These are phyloP conservation scores for Xerocomellus chrysenteron DNA, from an alignment of 768 basidiomycete species.

Conservation along the genomic window DNA sequence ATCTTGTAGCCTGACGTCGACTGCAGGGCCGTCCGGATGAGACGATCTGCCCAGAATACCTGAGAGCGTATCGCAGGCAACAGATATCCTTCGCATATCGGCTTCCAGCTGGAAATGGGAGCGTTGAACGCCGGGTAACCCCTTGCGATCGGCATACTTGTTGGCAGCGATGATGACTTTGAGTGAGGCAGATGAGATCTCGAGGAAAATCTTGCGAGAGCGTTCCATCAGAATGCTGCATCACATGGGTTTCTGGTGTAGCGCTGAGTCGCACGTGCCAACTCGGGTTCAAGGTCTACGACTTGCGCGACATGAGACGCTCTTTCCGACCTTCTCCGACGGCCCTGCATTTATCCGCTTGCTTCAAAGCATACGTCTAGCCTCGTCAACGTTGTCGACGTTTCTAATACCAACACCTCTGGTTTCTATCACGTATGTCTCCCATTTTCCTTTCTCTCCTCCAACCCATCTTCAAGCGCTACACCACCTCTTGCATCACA, in stretches of 20 bases:
- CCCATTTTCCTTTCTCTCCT: too few species aligned
- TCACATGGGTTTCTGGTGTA: not conserved
- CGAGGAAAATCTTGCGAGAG: not conserved
- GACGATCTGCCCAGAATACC: not conserved
- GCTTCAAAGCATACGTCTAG: too few species aligned
- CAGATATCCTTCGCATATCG: not conserved
- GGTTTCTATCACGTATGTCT: conserved; percentile 53
- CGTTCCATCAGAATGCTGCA: not conserved
- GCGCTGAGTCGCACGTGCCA: too few species aligned
- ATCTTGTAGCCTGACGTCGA: not conserved
- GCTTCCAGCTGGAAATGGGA: not conserved
- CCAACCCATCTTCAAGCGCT: too few species aligned
- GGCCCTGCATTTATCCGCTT: too few species aligned
- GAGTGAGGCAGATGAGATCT: not conserved
- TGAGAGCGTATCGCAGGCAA: not conserved
- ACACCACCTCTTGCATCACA: too few species aligned
- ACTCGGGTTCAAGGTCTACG: too few species aligned
- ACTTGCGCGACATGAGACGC: too few species aligned
- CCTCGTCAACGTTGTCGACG: conserved; percentile 76
- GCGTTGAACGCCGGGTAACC: not conserved
- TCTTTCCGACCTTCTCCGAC: too few species aligned
- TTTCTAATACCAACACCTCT: conserved; percentile 60
- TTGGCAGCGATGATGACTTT: not conserved
- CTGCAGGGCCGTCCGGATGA: not conserved
- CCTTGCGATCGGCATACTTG: not conserved